A percentile compares a stretch with the other conserved stretches of the same genome.
phyloP scores from a whole-genome alignment of 2,329 filamentous ascomycete species.

The Hysterium pulicare region DNA sequence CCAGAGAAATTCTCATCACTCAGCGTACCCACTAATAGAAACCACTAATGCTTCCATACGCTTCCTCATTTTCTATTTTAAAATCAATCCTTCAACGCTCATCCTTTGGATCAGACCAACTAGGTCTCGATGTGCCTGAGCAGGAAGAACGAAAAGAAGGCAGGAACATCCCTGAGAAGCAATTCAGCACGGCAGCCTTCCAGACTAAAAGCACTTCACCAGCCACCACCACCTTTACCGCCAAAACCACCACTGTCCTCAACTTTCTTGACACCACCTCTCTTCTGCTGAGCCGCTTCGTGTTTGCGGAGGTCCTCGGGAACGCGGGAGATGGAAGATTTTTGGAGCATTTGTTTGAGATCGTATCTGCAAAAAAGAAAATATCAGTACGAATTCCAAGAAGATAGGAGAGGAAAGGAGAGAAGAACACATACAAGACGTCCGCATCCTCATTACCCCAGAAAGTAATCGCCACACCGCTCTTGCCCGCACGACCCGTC shows the following conservation, averaged over 20 bases:
- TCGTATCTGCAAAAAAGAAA: conserved; percentile 56
- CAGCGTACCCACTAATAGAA: too few species aligned
- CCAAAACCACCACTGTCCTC: conserved; percentile 20
- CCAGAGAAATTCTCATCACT: too few species aligned
- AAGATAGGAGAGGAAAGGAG: conserved; percentile 2
- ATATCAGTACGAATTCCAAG: conserved; percentile 1
- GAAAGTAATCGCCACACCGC: conserved; percentile 93
- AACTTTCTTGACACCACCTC: conserved; percentile 35
- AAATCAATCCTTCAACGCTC: too few species aligned
- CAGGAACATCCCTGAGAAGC: too few species aligned
- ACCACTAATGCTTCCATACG: too few species aligned
- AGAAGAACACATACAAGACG: conserved; percentile 60
- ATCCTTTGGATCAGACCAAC: too few species aligned
- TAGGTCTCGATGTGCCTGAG: too few species aligned
- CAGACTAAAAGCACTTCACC: too few species aligned
- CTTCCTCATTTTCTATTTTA: too few species aligned
- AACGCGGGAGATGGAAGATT: conserved; percentile 82
- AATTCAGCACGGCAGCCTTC: too few species aligned
- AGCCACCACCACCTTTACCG: conserved; percentile 8
- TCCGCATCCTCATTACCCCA: conserved; percentile 85
- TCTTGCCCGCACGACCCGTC: conserved; percentile 96
- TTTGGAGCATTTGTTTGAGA: conserved; percentile 89
- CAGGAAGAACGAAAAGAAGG: too few species aligned
- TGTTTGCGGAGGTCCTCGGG: conserved; percentile 89
- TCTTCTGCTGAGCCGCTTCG: conserved; percentile 85